These are phyloP conservation scores for Jacaranda copaia DNA, from an alignment of 257 asterid species.

Conservation along the genomic window DNA sequence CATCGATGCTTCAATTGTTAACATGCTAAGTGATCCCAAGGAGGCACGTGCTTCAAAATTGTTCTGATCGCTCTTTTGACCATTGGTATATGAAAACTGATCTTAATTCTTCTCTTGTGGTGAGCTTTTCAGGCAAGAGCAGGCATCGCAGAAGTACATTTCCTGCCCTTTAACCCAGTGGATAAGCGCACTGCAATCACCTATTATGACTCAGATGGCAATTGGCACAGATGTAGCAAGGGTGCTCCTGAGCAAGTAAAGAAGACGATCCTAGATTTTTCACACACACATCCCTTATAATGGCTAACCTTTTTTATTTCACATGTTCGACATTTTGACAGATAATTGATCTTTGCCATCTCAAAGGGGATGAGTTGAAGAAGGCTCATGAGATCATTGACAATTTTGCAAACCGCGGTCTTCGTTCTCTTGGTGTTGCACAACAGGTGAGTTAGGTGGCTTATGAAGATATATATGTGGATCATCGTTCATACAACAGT, in stretches of 20 bases:
- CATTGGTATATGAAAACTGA: neutral
- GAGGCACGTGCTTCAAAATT: constrained; percentile 49
- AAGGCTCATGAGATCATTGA: constrained; percentile 62
- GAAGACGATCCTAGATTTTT: neutral
- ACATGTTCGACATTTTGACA: constrained; percentile 8
- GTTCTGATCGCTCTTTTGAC: too few relatives aligned
- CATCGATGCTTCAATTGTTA: constrained; percentile 86
- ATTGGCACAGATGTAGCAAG: constrained; percentile 89
- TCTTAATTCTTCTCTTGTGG: neutral
- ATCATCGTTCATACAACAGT: neutral
- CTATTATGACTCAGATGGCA: constrained; percentile 61
- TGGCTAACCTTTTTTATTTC: neutral
- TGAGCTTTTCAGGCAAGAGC: constrained; percentile 69
- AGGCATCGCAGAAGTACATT: constrained; percentile 82
- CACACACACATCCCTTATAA: neutral
- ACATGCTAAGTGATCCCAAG: constrained; percentile 76
- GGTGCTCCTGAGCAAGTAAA: constrained; percentile 97
- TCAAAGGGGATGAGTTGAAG: constrained; percentile 49
- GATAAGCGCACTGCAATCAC: constrained; percentile 92
- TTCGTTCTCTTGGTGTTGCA: constrained; percentile 73
- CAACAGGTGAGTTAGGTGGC: constrained; percentile 49
- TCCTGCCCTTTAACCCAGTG: constrained; percentile 92
- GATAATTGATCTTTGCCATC: constrained; percentile 64
- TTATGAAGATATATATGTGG: neutral
- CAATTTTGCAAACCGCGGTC: constrained; percentile 72